Percentiles rank a stretch among this genome's conserved stretches.
Evolutionary conservation across 495 filamentous ascomycete species (phyloP).

Genomic region (Baudoinia panamericana): DNA sequence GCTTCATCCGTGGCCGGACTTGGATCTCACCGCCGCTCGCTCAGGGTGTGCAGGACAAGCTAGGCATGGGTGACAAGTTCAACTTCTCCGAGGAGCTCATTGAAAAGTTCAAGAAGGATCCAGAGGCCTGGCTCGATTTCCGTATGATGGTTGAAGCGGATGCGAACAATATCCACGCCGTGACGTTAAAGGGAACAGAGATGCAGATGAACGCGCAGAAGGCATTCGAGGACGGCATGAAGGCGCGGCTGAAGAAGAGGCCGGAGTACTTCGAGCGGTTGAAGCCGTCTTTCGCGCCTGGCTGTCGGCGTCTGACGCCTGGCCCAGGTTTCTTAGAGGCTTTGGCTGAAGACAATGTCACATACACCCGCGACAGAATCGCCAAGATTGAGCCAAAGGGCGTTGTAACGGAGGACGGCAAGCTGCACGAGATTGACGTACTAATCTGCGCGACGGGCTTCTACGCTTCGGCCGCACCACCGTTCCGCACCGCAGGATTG

Average conservation of each 20-base stretch:
- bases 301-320: conserved; percentile 28
- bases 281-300: conserved; percentile 25
- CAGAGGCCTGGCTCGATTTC: conserved; percentile 24
- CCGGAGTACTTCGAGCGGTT: conserved; percentile 25
- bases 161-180: conserved; percentile 25
- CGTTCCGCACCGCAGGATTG: conserved; percentile 22
- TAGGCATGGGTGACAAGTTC: conserved; percentile 19
- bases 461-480: conserved; percentile 25
- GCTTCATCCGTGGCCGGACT: conserved; percentile 26
- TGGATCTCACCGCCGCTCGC: conserved; percentile 28
- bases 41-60: conserved; percentile 19
- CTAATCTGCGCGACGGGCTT: conserved; percentile 30
- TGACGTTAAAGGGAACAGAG: conserved; percentile 23
- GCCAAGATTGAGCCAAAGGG: conserved; percentile 17
- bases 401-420: conserved; percentile 24
- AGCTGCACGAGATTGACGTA: conserved; percentile 25
- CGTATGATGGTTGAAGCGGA: conserved; percentile 26
- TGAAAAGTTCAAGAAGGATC: conserved; percentile 16
- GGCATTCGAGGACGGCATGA: conserved; percentile 26
- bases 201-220: conserved; percentile 23
- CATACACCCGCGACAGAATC: conserved; percentile 23
- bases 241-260: conserved; percentile 18
- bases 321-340: conserved; percentile 30
- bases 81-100: conserved; percentile 14
- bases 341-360: conserved; percentile 26